A percentile compares a stretch with the other conserved stretches of the same genome.
phyloP scores from a whole-genome alignment of 345 rosid species.

The Lepidium aucheri region DNA sequence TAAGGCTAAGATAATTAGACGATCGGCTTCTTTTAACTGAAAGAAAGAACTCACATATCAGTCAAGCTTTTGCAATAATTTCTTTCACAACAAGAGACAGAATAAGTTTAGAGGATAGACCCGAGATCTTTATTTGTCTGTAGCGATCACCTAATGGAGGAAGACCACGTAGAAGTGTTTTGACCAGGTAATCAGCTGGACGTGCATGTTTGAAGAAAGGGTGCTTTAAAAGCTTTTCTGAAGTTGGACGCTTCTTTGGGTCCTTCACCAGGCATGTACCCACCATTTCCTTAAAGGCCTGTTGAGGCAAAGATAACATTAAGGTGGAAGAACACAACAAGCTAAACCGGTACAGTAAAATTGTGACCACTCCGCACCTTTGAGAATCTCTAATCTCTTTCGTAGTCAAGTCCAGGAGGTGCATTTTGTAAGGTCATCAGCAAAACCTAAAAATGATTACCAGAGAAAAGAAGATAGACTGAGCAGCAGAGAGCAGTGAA shows the following conservation, averaged over 20 bases:
- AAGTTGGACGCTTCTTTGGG: slow-evolving; percentile 93
- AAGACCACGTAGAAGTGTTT: slow-evolving; percentile 60
- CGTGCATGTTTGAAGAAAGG: slow-evolving; percentile 84
- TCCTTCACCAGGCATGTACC: slow-evolving; percentile 96
- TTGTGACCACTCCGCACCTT: slow-evolving; percentile 42
- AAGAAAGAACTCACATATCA: slow-evolving; percentile 21
- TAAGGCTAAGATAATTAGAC: slow-evolving; percentile 22
- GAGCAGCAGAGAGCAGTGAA: slow-evolving; percentile 1
- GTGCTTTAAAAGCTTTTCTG: slow-evolving; percentile 90
- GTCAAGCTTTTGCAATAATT: slow-evolving; percentile 18
- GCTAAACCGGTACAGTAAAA: slow-evolving; percentile 6
- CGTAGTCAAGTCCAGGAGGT: slow-evolving; percentile 98
- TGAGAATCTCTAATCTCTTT: slow-evolving; percentile 91
- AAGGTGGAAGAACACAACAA: slow-evolving; percentile 18
- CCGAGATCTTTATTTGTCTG: slow-evolving; percentile 70
- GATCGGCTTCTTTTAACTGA: slow-evolving; percentile 87
- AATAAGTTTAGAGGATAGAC: slow-evolving; percentile 18
- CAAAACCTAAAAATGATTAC: slow-evolving; percentile 53
- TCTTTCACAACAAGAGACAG: not conserved
- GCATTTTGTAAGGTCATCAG: slow-evolving; percentile 98
- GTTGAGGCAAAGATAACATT: slow-evolving; percentile 18
- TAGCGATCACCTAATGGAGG: slow-evolving; percentile 88
- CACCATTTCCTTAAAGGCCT: slow-evolving; percentile 96
- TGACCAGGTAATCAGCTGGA: slow-evolving; percentile 53
- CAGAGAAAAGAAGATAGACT: slow-evolving; percentile 12